Evolutionary conservation across 148 eudicot genomes (phyloP), one percentile per base, ranked within the genome.

Genomic region (Amaranthus hypochondriacus): DNA sequence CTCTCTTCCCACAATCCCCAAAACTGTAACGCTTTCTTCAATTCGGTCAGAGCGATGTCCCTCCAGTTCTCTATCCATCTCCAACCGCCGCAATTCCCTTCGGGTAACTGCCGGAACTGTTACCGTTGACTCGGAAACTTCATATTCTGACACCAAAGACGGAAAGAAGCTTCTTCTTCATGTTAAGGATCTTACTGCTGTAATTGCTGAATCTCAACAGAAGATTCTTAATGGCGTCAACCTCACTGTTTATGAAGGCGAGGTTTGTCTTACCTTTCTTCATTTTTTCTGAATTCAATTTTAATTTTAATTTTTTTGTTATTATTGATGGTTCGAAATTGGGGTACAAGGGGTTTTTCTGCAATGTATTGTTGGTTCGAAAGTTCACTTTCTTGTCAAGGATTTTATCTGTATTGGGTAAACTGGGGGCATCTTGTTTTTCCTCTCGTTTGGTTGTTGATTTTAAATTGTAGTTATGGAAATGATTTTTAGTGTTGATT

Each of bases 171-270:
- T 88, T 47, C 83, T 95, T 2, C 82, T 95, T 1, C 86, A 95
- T 79, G 99, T 92, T 46, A 92, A 79, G 68, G 90, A 90, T 71
- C 89, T 95, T 39, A 78, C 87, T 5, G 99, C 99, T 9, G 94
- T 90, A 9, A 89, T 92, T 68, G 63, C 84, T n/a, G 91, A 89
- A 53, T 76, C 96, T 11, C 82, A 65, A 66, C 86, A 86, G 81
- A 68, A 69, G 65, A 86, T 95, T 62, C 90, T 95, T 59, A 84
- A 88, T 78, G 99, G 97, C 62, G 90, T 92, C 55, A 89, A 88
- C 70, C 94, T 95, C 72, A 77, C 87, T 43, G 83, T 95, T 67
- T 79, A 77, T 68, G 87, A 95, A 86, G 97, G 99, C 67, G 98
- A 95, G 97, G 98, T 94, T 7, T 18, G 51, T 61, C 6, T n/a